These are phyloP conservation scores for Cytospora paraplurivora DNA, from an alignment of 2,329 filamentous ascomycete species.

Conservation along the genomic window DNA sequence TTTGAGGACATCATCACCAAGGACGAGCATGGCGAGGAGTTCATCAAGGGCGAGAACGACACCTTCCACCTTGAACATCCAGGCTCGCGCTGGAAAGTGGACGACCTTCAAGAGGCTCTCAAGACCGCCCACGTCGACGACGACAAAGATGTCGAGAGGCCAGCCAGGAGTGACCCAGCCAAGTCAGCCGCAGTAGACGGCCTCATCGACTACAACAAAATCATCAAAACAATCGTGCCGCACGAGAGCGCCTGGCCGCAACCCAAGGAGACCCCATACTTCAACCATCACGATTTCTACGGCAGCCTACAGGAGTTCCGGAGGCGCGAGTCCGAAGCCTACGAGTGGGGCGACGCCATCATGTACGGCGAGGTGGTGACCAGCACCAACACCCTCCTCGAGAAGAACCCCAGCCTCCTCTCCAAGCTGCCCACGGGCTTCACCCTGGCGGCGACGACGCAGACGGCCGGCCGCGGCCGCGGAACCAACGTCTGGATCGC, in stretches of 20 bases:
- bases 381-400: constrained; percentile 89
- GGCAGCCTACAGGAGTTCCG: constrained; percentile 70
- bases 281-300: constrained; percentile 82
- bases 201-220: constrained; percentile 72
- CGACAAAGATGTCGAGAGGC: constrained; percentile 15
- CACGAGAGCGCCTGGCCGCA: constrained; percentile 71
- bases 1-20: constrained; percentile 69
- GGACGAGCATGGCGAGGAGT: constrained; percentile 63
- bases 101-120: constrained; percentile 57
- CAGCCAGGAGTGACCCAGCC: constrained; percentile 22
- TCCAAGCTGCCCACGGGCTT: constrained; percentile 80
- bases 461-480: constrained; percentile 84
- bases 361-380: constrained; percentile 92
- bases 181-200: constrained; percentile 48
- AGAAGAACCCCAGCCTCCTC: constrained; percentile 85
- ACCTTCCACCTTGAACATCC: constrained; percentile 76
- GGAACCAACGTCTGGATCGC: constrained; percentile 95
- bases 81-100: constrained; percentile 60
- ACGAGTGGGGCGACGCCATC: constrained; percentile 73
- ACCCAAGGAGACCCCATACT: constrained; percentile 76
- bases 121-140: constrained; percentile 36
- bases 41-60: constrained; percentile 80
- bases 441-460: constrained; percentile 82
- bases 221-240: constrained; percentile 73
- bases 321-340: constrained; percentile 53